A percentile compares a stretch with the other conserved stretches of the same genome.
Conservation (phyloP, 371 early-diverging fungal genomes). For the Ordospora colligata region DNA sequence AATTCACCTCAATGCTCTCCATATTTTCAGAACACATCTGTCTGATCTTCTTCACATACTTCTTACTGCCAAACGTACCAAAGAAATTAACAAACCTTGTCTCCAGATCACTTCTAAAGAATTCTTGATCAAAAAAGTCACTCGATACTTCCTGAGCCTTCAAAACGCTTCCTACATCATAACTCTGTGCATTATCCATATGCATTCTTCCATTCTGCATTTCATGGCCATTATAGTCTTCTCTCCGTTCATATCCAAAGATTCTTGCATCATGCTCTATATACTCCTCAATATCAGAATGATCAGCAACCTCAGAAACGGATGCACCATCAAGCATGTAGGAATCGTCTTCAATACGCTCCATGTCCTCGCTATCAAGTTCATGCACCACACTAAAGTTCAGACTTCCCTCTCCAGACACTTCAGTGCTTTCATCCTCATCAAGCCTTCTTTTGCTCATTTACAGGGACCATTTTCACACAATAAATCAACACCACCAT, state of each 20-base stretch:
- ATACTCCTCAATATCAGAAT: conserved; percentile 17
- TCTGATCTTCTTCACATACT: conserved; percentile 54
- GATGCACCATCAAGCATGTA: conserved; percentile 21
- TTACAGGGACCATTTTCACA: neutral
- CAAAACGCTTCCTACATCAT: conserved; percentile 11
- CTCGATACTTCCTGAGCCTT: conserved; percentile 3
- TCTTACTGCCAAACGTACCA: conserved; percentile 29
- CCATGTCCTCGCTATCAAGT: neutral
- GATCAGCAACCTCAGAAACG: conserved; percentile 13
- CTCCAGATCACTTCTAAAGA: conserved; percentile 18
- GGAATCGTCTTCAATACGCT: neutral
- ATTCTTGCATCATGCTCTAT: neutral
- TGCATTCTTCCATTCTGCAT: neutral
- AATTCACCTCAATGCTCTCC: conserved; percentile 55
- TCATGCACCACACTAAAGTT: neutral
- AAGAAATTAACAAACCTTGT: conserved; percentile 45
- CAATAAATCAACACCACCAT: neutral
- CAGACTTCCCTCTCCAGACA: neutral
- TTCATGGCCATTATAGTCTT: neutral
- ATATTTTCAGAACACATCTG: conserved; percentile 58
- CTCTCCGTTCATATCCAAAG: neutral
- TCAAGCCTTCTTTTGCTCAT: conserved; percentile 8
- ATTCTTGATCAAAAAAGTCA: conserved; percentile 26
- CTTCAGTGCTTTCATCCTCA: neutral
- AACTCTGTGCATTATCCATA: neutral